A percentile compares a stretch with the other conserved stretches of the same genome.
Evolutionary conservation across 2,329 filamentous ascomycete genomes (phyloP).

Genomic region (Cladosporium sp.): DNA sequence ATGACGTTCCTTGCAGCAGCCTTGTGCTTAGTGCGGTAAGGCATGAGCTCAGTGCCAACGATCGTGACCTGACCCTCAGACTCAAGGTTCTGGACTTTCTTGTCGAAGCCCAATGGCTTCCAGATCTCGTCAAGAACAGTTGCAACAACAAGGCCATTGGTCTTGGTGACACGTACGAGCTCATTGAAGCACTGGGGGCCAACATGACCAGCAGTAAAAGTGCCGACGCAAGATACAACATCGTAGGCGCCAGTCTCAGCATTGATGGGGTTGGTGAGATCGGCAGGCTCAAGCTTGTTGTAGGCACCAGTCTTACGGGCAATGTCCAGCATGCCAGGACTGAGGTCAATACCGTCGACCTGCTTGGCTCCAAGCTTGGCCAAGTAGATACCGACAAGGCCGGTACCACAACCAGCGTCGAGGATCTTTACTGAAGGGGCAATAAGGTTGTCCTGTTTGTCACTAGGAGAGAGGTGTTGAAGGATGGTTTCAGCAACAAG

Average conservation of each 20-base stretch:
- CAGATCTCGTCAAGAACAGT: conserved; percentile 51
- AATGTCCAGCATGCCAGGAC: conserved; percentile 51
- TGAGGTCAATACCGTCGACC: conserved; percentile 53
- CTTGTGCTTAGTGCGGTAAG: conserved; percentile 28
- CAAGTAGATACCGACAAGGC: conserved; percentile 49
- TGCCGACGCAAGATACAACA: conserved; percentile 51
- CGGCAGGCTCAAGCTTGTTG: conserved; percentile 40
- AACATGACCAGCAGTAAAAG: conserved; percentile 53
- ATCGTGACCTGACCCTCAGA: conserved; percentile 34
- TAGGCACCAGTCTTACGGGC: conserved; percentile 49
- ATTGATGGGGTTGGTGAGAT: conserved; percentile 45
- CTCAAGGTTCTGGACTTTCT: conserved; percentile 35
- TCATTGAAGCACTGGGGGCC: conserved; percentile 49
- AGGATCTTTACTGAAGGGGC: conserved; percentile 35
- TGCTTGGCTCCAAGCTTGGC: conserved; percentile 35
- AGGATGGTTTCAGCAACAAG: conserved; percentile 35
- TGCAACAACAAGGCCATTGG: conserved; percentile 46
- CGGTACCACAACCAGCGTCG: conserved; percentile 56
- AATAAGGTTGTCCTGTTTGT: conserved; percentile 13
- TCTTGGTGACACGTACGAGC: conserved; percentile 47
- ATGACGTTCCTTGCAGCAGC: conserved; percentile 23
- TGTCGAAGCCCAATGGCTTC: conserved; percentile 45
- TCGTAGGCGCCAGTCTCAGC: conserved; percentile 44
- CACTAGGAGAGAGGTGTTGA: conserved; percentile 15
- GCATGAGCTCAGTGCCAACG: conserved; percentile 29